Conservation (phyloP, 352 stramenopile genomes). For the Thraustotheca clavata region DNA sequence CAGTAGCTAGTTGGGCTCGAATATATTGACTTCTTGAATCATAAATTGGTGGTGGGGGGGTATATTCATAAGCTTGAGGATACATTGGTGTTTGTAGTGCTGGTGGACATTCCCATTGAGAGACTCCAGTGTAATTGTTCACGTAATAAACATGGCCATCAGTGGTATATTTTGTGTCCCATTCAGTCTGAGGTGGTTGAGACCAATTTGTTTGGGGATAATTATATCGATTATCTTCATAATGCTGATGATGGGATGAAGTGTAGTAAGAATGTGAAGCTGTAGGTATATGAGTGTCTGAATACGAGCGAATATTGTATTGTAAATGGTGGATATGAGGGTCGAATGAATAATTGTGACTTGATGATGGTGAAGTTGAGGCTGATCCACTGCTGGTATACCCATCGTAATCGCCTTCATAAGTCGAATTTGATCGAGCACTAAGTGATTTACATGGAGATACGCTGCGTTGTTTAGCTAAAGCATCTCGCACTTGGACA, state of each 20-base stretch:
- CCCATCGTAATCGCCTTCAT: conserved; percentile 15
- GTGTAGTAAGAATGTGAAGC: background rate
- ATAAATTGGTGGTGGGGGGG: background rate
- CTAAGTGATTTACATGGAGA: conserved; percentile 13
- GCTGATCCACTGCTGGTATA: conserved; percentile 20
- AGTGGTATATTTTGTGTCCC: conserved; percentile 59
- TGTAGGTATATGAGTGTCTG: no score
- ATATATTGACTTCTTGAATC: conserved; percentile 18
- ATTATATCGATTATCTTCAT: background rate
- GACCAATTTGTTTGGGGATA: background rate
- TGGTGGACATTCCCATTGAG: conserved; percentile 66
- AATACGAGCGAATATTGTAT: background rate
- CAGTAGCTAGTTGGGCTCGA: background rate
- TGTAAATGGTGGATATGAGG: background rate
- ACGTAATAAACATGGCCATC: conserved; percentile 78
- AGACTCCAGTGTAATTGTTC: conserved; percentile 50
- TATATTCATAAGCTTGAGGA: background rate
- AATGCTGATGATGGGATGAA: background rate
- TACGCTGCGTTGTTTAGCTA: conserved; percentile 2
- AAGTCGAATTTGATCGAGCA: conserved; percentile 3
- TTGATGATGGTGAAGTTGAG: background rate
- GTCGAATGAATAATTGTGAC: background rate
- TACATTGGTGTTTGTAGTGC: conserved; percentile 3
- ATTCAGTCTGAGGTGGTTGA: conserved; percentile 23
- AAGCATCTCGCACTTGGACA: conserved; percentile 9